A percentile compares a stretch with the other conserved stretches of the same genome.
Evolutionary conservation across 148 eudicot species (phyloP).

Genomic region (Rhododendron vialii): DNA sequence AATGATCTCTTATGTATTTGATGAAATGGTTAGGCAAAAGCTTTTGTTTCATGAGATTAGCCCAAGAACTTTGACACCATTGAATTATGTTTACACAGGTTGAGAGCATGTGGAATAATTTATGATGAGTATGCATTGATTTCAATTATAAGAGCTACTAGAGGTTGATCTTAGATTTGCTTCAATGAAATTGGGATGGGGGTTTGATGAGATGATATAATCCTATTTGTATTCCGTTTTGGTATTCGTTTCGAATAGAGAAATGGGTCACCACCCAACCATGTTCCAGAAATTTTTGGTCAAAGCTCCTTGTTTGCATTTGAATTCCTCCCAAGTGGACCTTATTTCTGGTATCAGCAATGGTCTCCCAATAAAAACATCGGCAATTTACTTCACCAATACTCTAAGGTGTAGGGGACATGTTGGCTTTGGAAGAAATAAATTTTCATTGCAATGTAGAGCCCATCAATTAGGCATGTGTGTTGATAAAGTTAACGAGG

Average conservation of each 20-base stretch:
- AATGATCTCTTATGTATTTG: background rate
- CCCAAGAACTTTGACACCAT: background rate
- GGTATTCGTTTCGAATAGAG: background rate
- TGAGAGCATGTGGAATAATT: background rate
- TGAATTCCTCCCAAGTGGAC: slow-evolving; percentile 18
- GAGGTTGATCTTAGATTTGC: background rate
- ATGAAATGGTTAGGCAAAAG: background rate
- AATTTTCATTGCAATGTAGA: slow-evolving; percentile 19
- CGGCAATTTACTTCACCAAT: slow-evolving; percentile 9
- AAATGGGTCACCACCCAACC: slow-evolving; percentile 28
- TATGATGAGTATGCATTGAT: background rate
- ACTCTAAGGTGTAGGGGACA: slow-evolving; percentile 14
- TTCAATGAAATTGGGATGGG: background rate
- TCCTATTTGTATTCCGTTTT: background rate
- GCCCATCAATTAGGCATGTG: slow-evolving; percentile 33
- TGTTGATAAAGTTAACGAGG: slow-evolving; percentile 30
- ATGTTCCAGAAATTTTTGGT: slow-evolving; percentile 25
- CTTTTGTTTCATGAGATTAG: background rate
- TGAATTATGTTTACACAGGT: background rate
- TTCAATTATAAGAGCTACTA: background rate
- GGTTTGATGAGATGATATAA: background rate
- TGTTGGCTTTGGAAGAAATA: slow-evolving; percentile 20
- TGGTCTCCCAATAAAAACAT: slow-evolving; percentile 16
- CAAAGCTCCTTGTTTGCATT: slow-evolving; percentile 32
- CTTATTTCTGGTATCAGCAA: background rate